These are phyloP conservation scores for Brassica incana DNA, from an alignment of 345 rosid species.

Conservation along the genomic window DNA sequence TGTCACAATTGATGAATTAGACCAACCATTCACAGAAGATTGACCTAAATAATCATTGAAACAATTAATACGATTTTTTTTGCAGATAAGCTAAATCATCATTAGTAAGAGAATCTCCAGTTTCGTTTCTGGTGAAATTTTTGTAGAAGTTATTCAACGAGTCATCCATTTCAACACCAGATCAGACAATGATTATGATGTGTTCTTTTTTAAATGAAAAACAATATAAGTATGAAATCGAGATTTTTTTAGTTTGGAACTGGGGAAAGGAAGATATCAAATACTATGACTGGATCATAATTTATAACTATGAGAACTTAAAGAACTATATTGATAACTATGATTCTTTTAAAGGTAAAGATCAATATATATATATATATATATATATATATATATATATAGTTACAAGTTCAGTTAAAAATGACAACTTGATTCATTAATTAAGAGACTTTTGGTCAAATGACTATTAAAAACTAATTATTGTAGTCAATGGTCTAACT, in stretches of 20 bases:
- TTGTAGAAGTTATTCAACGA: background rate
- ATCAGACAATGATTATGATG: background rate
- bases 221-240: background rate
- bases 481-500: background rate
- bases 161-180: background rate
- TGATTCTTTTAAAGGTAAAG: background rate
- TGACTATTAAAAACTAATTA: background rate
- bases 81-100: background rate
- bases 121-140: background rate
- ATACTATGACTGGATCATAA: background rate
- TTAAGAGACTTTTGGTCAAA: background rate
- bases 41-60: background rate
- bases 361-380: background rate
- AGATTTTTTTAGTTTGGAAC: background rate
- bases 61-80: background rate
- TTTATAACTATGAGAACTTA: background rate
- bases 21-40: background rate
- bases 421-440: background rate
- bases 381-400: background rate
- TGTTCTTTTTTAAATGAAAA: no score
- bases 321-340: background rate
- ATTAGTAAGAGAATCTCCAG: background rate
- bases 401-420: background rate
- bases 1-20: background rate
- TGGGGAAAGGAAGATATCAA: background rate